Conservation (phyloP, 192 early-diverging fungal genomes). For the Coemansia sp. region DNA sequence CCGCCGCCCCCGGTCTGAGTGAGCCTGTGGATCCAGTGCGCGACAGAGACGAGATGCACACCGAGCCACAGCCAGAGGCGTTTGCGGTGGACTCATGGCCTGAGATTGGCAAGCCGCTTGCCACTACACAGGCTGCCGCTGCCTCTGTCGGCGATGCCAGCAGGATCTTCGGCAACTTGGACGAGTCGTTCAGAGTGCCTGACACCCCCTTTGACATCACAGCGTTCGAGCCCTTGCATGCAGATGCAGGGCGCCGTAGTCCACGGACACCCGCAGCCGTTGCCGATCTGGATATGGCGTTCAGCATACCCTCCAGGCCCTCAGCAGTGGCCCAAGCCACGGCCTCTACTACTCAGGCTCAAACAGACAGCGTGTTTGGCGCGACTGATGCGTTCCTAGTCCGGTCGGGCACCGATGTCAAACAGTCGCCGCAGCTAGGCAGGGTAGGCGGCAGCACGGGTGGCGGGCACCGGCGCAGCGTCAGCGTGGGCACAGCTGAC, state of each 20-base stretch:
- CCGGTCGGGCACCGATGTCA: neutral
- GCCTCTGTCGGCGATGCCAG: conserved; percentile 6
- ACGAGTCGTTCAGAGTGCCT: conserved; percentile 8
- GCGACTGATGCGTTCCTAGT: conserved; percentile 16
- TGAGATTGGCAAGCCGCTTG: neutral
- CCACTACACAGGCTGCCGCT: neutral
- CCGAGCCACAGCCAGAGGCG: neutral
- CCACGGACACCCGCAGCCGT: neutral
- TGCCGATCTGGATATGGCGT: conserved; percentile 44
- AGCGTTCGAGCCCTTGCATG: conserved; percentile 12
- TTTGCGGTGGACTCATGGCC: neutral
- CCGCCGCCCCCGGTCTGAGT: neutral
- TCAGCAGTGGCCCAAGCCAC: neutral
- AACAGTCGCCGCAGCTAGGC: conserved; percentile 14
- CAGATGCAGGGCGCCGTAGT: neutral
- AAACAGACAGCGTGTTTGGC: conserved; percentile 14
- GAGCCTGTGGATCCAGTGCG: neutral
- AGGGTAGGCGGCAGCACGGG: neutral
- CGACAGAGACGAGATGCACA: neutral
- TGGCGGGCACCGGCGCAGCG: conserved; percentile 30
- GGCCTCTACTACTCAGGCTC: neutral
- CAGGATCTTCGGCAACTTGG: neutral
- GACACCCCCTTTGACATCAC: conserved; percentile 6
- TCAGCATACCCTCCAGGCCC: conserved; percentile 28
- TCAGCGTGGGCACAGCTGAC: conserved; percentile 17